A percentile compares a stretch with the other conserved stretches of the same genome.
These are phyloP conservation scores for Thermothelomyces thermophilus DNA, from an alignment of 2,329 filamentous ascomycete genomes.

Conservation along the genomic window DNA sequence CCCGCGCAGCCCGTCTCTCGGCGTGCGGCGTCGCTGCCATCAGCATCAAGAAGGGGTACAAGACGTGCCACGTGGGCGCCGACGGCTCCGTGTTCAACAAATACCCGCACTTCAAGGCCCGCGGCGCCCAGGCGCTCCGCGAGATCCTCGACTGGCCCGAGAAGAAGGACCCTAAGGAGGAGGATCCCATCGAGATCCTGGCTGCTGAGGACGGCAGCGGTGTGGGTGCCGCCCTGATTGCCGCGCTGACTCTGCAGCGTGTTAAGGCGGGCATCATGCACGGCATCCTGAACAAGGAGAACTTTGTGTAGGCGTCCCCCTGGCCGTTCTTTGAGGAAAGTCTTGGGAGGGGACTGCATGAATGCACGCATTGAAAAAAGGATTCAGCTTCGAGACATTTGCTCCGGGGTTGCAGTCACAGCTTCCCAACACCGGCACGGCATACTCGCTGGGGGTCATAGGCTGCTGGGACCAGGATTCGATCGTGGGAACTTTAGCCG, in stretches of 20 bases:
- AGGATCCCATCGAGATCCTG: constrained; percentile 81
- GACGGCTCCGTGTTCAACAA: constrained; percentile 99
- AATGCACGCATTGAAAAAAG: background rate
- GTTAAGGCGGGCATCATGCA: constrained; percentile 57
- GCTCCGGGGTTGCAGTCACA: no score
- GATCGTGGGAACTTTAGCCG: background rate
- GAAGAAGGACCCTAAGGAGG: constrained; percentile 60
- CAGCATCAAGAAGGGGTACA: constrained; percentile 89
- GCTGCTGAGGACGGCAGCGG: constrained; percentile 93
- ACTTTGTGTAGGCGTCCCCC: constrained; percentile 36
- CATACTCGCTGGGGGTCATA: background rate
- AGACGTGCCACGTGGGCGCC: constrained; percentile 86
- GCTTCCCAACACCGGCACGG: no score
- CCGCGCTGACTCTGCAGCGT: constrained; percentile 60
- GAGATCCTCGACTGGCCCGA: constrained; percentile 94
- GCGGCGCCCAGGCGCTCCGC: constrained; percentile 79
- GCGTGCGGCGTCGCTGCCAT: constrained; percentile 94
- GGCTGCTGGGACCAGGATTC: background rate
- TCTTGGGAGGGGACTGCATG: background rate
- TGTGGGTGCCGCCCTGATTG: constrained; percentile 95
- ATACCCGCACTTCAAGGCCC: constrained; percentile 95
- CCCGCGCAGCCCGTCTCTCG: constrained; percentile 84
- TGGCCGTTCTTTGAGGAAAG: background rate
- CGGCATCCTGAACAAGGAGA: constrained; percentile 59
- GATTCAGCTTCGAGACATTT: background rate